phyloP scores from a whole-genome alignment of 2,329 filamentous ascomycete genomes.

The Hymenotorrendiella dingleyae region DNA sequence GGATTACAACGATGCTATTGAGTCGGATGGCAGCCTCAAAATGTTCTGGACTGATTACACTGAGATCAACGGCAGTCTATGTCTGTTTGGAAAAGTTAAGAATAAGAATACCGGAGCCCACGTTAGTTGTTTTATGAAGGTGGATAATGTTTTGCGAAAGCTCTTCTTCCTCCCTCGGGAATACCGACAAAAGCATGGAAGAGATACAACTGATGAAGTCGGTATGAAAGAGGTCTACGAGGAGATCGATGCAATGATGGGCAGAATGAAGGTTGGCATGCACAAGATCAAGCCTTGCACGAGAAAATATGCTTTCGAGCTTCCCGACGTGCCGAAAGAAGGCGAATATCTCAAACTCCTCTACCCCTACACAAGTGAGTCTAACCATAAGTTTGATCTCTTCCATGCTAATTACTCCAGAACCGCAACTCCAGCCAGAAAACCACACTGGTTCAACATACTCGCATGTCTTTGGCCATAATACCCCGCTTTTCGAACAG shows the following conservation, averaged over 20 bases:
- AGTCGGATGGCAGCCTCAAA: constrained; percentile 82
- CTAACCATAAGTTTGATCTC: not conserved
- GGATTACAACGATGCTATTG: constrained; percentile 76
- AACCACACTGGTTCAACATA: constrained; percentile 73
- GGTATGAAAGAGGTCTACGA: constrained; percentile 84
- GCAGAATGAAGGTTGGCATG: constrained; percentile 74
- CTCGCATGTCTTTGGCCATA: constrained; percentile 88
- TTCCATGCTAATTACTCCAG: constrained; percentile 30
- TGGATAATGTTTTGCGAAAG: constrained; percentile 90
- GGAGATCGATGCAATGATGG: constrained; percentile 86
- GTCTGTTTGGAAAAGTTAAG: constrained; percentile 91
- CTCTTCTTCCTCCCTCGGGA: constrained; percentile 87
- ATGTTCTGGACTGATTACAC: constrained; percentile 98
- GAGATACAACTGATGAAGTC: constrained; percentile 69
- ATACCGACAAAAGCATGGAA: constrained; percentile 53
- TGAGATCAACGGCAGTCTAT: constrained; percentile 84
- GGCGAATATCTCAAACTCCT: constrained; percentile 91
- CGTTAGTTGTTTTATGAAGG: constrained; percentile 90
- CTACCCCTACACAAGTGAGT: constrained; percentile 79
- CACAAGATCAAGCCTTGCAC: constrained; percentile 90
- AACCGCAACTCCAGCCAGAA: constrained; percentile 65
- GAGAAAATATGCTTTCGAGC: constrained; percentile 92
- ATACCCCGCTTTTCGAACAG: constrained; percentile 92
- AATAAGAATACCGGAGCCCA: constrained; percentile 76
- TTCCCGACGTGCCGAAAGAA: constrained; percentile 80